Conservation (phyloP, 2,329 filamentous ascomycete species). For the Scedosporium boydii region DNA sequence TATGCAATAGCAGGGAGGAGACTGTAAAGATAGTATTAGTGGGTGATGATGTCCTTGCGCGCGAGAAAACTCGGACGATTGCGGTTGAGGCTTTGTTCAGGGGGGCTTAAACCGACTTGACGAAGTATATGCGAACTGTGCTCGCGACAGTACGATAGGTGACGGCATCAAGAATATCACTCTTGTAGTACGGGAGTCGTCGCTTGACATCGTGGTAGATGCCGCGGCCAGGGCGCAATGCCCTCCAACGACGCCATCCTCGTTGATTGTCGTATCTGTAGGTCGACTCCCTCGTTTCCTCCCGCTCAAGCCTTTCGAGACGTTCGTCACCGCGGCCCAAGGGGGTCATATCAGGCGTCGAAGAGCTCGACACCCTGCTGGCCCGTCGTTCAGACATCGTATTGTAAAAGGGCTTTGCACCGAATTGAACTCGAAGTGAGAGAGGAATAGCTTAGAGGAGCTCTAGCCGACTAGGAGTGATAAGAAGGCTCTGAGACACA, state of each 20-base stretch:
- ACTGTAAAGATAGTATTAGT: slow-evolving; percentile 15
- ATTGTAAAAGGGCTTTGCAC: not conserved
- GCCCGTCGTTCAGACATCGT: not conserved
- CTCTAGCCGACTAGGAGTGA: too few relatives aligned
- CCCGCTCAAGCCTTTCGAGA: not conserved
- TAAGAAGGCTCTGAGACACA: too few relatives aligned
- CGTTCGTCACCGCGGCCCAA: not conserved
- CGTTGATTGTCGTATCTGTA: slow-evolving; percentile 20
- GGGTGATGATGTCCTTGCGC: too few relatives aligned
- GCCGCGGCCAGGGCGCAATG: slow-evolving; percentile 34
- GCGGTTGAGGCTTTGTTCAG: too few relatives aligned
- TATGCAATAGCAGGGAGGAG: slow-evolving; percentile 50
- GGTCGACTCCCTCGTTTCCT: not conserved
- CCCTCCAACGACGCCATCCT: slow-evolving; percentile 30
- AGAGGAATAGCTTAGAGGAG: too few relatives aligned
- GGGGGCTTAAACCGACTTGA: slow-evolving; percentile 18
- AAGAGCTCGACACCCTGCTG: not conserved
- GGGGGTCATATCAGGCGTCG: not conserved
- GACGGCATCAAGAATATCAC: slow-evolving; percentile 43
- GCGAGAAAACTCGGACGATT: too few relatives aligned
- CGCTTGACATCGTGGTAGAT: slow-evolving; percentile 45
- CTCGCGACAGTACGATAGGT: slow-evolving; percentile 45
- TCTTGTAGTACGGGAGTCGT: slow-evolving; percentile 44
- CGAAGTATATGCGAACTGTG: slow-evolving; percentile 49
- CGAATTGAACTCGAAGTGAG: not conserved